Conservation (phyloP, 345 rosid genomes). For the Ailanthus altissimus region DNA sequence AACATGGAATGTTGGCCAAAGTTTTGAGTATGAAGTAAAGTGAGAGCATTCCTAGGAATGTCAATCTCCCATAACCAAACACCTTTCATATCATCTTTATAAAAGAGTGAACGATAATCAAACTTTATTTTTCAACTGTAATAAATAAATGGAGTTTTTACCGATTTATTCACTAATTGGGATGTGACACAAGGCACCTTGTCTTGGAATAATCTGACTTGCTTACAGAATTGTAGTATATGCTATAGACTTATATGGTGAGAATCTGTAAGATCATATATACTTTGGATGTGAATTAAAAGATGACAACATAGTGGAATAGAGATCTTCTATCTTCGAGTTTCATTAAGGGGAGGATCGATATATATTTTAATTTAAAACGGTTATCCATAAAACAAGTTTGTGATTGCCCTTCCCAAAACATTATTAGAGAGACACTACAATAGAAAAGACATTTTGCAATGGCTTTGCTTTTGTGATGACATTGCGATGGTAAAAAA, state of each 20-base stretch:
- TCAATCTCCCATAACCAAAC: background rate
- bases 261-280: background rate
- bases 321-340: background rate
- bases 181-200: background rate
- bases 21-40: background rate
- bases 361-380: background rate
- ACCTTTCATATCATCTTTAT: background rate
- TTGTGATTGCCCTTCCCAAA: background rate
- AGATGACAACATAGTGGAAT: background rate
- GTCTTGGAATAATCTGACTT: conserved; percentile 11
- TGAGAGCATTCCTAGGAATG: conserved; percentile 4
- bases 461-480: too few relatives aligned
- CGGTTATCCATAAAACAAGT: background rate
- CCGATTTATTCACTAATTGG: background rate
- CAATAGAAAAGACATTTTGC: too few relatives aligned
- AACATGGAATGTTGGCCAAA: conserved; percentile 4
- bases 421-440: too few relatives aligned
- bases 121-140: background rate
- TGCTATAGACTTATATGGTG: conserved; percentile 2
- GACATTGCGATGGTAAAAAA: too few relatives aligned
- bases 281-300: background rate
- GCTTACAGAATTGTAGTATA: conserved; percentile 6
- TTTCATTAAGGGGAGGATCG: background rate
- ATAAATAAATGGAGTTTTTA: background rate
- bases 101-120: background rate